These are phyloP conservation scores for Stipa capillata DNA, from an alignment of 176 grass and related monocot genomes.

Conservation along the genomic window DNA sequence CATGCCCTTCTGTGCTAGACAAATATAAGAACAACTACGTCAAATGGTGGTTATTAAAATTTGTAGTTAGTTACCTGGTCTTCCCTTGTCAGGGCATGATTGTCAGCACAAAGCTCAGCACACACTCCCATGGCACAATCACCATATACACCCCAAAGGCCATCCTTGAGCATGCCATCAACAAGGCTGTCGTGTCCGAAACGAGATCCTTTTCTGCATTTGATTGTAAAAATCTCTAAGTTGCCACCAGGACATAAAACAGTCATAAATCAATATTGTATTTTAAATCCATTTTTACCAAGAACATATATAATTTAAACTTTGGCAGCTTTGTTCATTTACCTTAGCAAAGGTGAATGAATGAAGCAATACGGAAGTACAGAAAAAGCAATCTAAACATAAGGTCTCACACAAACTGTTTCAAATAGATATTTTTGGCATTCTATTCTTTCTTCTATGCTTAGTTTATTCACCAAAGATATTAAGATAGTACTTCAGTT, in stretches of 20 bases:
- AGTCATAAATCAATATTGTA: neutral
- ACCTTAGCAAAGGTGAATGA: neutral
- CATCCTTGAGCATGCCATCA: slow-evolving; percentile 91
- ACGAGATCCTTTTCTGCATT: slow-evolving; percentile 83
- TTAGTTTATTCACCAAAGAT: neutral
- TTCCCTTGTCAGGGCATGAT: slow-evolving; percentile 77
- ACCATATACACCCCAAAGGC: slow-evolving; percentile 84
- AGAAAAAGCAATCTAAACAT: neutral
- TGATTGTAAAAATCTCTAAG: neutral
- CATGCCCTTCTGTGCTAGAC: neutral
- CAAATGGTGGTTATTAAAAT: neutral
- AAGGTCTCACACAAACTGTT: neutral
- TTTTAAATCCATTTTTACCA: neutral
- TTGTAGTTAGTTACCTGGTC: slow-evolving; percentile 49
- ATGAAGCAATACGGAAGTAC: neutral
- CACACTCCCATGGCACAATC: slow-evolving; percentile 90
- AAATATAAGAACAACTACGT: neutral
- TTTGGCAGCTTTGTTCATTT: neutral
- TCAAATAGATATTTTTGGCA: neutral
- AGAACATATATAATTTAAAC: neutral
- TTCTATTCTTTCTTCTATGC: neutral
- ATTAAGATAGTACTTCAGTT: neutral
- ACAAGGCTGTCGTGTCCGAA: slow-evolving; percentile 88
- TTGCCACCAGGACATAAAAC: neutral
- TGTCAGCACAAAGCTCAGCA: slow-evolving; percentile 89